Evolutionary conservation across 1,139 yeast genomes (phyloP).

Genomic region (Blastobotrys capitulatus): DNA sequence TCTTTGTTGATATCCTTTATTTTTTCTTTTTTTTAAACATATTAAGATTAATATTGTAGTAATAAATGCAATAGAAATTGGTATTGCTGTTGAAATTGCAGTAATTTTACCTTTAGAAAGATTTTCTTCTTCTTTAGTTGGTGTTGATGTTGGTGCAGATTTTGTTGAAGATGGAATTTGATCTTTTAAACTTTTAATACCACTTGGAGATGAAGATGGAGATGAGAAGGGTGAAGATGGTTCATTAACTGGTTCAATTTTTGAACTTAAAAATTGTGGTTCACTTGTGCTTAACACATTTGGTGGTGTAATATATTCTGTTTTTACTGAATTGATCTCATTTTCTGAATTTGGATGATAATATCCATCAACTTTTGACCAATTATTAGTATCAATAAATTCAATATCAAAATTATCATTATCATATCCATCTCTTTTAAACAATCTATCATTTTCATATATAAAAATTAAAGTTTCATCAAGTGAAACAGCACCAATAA

Average conservation of each 20-base stretch:
- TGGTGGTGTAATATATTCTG: not conserved
- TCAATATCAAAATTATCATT: not conserved
- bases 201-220: not conserved
- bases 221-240: not conserved
- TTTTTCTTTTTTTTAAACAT: constrained; percentile 21
- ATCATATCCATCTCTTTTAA: not conserved
- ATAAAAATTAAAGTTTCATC: not conserved
- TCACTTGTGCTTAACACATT: not conserved
- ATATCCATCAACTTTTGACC: not conserved
- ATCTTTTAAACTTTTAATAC: not conserved
- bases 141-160: not conserved
- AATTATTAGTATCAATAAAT: not conserved
- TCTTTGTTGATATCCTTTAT: constrained; percentile 7
- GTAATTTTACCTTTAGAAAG: constrained; percentile 22
- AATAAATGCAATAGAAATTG: constrained; percentile 25
- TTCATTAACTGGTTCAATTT: not conserved
- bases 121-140: not conserved
- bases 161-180: not conserved
- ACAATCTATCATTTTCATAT: not conserved
- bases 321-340: not conserved
- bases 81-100: constrained; percentile 33
- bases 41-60: constrained; percentile 23
- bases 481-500: not conserved
- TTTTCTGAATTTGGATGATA: not conserved
- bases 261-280: not conserved